phyloP scores from a whole-genome alignment of 768 basidiomycete genomes.

The Tulasnella sp. region DNA sequence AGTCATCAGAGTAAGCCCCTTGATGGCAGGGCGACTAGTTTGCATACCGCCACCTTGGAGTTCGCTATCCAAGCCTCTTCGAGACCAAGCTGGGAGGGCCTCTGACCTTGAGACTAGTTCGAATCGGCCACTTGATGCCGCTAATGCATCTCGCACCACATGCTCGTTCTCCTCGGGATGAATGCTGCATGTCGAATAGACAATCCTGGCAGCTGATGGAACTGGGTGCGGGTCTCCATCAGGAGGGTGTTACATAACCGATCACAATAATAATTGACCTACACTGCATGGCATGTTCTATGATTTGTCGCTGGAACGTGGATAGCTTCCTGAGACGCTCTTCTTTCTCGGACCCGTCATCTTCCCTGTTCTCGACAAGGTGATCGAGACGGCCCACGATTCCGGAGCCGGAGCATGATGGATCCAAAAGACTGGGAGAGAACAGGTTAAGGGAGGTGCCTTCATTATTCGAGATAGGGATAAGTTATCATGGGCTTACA shows the following conservation, averaged over 20 bases:
- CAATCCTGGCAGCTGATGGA: constrained; percentile 74
- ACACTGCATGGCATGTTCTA: constrained; percentile 97
- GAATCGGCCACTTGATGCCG: constrained; percentile 68
- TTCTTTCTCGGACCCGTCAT: constrained; percentile 50
- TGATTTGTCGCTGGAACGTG: constrained; percentile 86
- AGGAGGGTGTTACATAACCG: constrained; percentile 31
- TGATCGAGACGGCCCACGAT: constrained; percentile 90
- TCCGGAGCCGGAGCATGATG: constrained; percentile 94
- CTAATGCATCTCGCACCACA: constrained; percentile 76
- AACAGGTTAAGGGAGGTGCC: constrained; percentile 12
- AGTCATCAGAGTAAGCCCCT: background rate
- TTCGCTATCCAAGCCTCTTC: constrained; percentile 74
- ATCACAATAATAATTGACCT: constrained; percentile 39
- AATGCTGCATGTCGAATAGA: constrained; percentile 97
- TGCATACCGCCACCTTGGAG: constrained; percentile 54
- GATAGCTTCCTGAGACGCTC: constrained; percentile 83
- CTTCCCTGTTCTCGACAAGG: constrained; percentile 70
- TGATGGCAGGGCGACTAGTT: background rate
- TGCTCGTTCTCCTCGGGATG: constrained; percentile 91
- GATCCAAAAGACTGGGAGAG: constrained; percentile 78
- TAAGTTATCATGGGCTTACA: constrained; percentile 56
- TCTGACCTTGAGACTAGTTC: constrained; percentile 64
- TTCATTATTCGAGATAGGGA: constrained; percentile 10
- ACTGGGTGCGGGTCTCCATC: constrained; percentile 52
- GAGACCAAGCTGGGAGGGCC: constrained; percentile 80